phyloP scores from a whole-genome alignment of 129 eudicot genomes.

The Arctium minus region DNA sequence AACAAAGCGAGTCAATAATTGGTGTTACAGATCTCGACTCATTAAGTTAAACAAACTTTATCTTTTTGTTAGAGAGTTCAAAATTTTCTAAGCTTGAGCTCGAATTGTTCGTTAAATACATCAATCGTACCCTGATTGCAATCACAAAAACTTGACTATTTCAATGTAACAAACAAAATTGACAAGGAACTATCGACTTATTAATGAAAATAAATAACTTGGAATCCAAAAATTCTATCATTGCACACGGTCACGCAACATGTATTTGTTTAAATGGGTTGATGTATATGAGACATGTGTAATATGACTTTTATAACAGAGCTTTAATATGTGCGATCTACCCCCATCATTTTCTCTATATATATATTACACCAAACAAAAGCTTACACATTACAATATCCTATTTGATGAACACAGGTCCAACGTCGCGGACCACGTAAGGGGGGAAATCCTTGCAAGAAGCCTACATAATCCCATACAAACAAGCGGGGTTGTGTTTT shows the following conservation, averaged over 20 bases:
- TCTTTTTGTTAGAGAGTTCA: not conserved
- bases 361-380: not conserved
- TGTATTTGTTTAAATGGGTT: not conserved
- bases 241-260: conserved; percentile 2
- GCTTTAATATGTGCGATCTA: not conserved
- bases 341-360: not conserved
- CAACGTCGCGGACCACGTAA: not conserved
- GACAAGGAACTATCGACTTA: not conserved
- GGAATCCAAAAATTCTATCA: not conserved
- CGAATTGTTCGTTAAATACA: not conserved
- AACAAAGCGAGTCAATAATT: not conserved
- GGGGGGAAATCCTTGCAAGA: not conserved
- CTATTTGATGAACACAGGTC: not conserved
- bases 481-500: not conserved
- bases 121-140: not conserved
- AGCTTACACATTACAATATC: not conserved
- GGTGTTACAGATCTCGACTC: not conserved
- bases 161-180: not conserved
- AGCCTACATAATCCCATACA: not conserved
- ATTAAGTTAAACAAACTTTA: not conserved
- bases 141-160: not conserved
- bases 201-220: not conserved
- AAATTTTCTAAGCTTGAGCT: not conserved
- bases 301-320: not conserved
- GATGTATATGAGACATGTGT: not conserved